A percentile compares a stretch with the other conserved stretches of the same genome.
phyloP scores from a whole-genome alignment of 805 yeast genomes.

The Maudiozyma barnettii region DNA sequence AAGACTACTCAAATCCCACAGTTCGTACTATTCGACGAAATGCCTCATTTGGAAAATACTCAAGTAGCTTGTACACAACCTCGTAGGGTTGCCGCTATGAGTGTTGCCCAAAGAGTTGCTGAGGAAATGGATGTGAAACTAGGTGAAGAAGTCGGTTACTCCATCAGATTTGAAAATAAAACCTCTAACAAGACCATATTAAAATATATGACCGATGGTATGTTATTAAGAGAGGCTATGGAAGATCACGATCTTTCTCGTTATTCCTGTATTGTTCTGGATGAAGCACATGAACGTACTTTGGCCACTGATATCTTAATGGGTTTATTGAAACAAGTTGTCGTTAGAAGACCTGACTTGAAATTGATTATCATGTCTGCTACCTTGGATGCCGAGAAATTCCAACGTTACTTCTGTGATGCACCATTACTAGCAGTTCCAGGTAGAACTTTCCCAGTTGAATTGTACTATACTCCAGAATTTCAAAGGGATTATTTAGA shows the following conservation, averaged over 20 bases:
- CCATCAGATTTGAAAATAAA: conserved; percentile 87
- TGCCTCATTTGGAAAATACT: conserved; percentile 75
- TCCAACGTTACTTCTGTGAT: conserved; percentile 77
- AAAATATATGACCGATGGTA: conserved; percentile 98
- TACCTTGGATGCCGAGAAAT: conserved; percentile 93
- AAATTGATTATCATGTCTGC: conserved; percentile 96
- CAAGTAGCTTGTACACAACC: conserved; percentile 96
- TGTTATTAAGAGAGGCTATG: conserved; percentile 95
- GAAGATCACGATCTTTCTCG: conserved; percentile 74
- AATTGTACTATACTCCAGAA: conserved; percentile 93
- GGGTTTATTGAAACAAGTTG: conserved; percentile 85
- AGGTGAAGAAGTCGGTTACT: conserved; percentile 93
- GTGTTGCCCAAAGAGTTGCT: conserved; percentile 94
- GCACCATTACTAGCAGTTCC: conserved; percentile 96
- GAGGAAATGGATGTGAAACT: conserved; percentile 91
- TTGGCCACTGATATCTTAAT: conserved; percentile 91
- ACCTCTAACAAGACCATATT: conserved; percentile 72
- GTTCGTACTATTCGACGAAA: conserved; percentile 80
- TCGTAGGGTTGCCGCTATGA: conserved; percentile 97
- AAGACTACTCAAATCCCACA: conserved; percentile 98
- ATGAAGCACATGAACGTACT: conserved; percentile 98
- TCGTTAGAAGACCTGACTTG: conserved; percentile 71
- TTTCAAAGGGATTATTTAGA: conserved; percentile 91
- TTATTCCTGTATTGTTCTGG: conserved; percentile 85
- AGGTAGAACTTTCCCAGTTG: conserved; percentile 96